phyloP scores from a whole-genome alignment of 441 rosid species.

The Adansonia madagascariensis region DNA sequence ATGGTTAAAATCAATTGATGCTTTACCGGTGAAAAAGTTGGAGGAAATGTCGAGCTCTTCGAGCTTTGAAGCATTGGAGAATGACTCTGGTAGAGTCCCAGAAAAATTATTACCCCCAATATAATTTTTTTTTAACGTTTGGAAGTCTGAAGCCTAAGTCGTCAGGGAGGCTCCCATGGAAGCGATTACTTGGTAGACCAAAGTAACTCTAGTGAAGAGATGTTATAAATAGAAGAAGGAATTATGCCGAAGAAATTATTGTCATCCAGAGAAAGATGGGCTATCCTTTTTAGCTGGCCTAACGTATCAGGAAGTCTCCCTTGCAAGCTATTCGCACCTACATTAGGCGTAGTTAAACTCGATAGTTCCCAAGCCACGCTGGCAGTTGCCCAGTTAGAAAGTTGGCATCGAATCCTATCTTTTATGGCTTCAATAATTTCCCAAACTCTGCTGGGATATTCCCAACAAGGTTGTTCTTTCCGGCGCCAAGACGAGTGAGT shows the following conservation, averaged over 20 bases:
- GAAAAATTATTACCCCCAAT: background rate
- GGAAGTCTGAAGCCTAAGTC: background rate
- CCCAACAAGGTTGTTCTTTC: background rate
- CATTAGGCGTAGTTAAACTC: background rate
- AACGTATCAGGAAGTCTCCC: background rate
- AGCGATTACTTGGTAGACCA: background rate
- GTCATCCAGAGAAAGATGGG: background rate
- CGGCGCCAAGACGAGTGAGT: background rate
- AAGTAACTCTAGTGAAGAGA: background rate
- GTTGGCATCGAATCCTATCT: background rate
- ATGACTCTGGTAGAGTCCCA: background rate
- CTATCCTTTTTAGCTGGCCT: background rate
- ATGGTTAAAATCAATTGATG: background rate
- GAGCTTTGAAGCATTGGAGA: background rate
- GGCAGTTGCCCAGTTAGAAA: background rate
- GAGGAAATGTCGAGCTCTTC: background rate
- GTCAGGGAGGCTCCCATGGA: background rate
- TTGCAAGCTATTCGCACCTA: background rate
- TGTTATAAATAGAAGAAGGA: background rate
- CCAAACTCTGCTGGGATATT: background rate
- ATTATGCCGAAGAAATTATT: background rate
- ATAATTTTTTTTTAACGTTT: background rate
- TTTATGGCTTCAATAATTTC: background rate
- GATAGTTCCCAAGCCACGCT: background rate
- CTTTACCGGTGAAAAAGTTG: background rate